Evolutionary conservation across 208 protist species (phyloP).

Genomic region (Acanthamoeba polyphaga): DNA sequence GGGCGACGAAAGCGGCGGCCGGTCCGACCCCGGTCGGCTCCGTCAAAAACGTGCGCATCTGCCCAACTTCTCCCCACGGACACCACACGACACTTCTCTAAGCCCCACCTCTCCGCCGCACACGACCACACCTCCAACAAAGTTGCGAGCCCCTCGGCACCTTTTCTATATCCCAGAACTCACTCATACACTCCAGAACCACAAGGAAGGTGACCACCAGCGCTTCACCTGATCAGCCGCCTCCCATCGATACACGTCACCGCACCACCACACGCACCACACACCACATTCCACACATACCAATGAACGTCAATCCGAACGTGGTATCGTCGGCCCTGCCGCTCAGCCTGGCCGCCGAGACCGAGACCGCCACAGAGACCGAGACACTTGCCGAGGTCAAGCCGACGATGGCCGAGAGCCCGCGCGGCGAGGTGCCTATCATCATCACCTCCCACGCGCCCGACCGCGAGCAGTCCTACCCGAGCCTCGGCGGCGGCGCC

Average conservation of each 20-base stretch:
- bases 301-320: constrained; percentile 7
- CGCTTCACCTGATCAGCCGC: too few species aligned
- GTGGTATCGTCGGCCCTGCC: not conserved
- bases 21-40: not conserved
- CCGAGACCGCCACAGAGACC: not conserved
- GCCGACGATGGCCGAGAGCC: not conserved
- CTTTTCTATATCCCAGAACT: not conserved
- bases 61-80: not conserved
- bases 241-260: too few species aligned
- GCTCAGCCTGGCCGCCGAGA: not conserved
- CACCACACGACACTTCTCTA: constrained; percentile 25
- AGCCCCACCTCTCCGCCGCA: too few species aligned
- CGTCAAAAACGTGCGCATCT: not conserved
- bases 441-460: not conserved
- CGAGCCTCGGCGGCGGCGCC: not conserved
- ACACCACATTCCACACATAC: not conserved
- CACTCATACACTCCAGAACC: not conserved
- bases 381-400: not conserved
- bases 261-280: too few species aligned
- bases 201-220: too few species aligned
- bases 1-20: not conserved
- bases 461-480: constrained; percentile 16
- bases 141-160: not conserved
- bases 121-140: not conserved
- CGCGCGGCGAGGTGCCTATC: not conserved